Percentiles rank a stretch among this genome's conserved stretches.
Conservation (phyloP, 495 filamentous ascomycete species). For the Daldinia bambusicola region DNA sequence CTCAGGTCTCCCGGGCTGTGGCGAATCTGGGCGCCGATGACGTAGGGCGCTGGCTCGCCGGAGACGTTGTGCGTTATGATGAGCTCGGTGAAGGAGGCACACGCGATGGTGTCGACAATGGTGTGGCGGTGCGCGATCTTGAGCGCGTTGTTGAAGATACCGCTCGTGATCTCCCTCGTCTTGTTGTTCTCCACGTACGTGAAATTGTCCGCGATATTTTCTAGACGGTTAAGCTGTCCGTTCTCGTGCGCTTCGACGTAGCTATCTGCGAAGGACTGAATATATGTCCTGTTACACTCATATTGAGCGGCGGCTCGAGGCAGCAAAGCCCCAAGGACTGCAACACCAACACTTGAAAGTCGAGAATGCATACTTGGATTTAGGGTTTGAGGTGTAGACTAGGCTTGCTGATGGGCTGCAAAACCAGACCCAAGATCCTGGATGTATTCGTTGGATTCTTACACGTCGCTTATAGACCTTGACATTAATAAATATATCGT, state of each 20-base stretch:
- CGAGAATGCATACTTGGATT: conserved; percentile 25
- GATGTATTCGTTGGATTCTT: background rate
- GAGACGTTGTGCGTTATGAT: conserved; percentile 47
- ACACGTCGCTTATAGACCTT: background rate
- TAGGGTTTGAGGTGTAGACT: background rate
- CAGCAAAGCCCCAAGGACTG: conserved; percentile 28
- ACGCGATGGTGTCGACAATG: conserved; percentile 43
- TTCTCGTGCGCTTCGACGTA: conserved; percentile 43
- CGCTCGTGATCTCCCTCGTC: conserved; percentile 42
- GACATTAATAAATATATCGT: conserved; percentile 18
- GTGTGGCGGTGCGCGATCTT: conserved; percentile 35
- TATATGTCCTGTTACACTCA: conserved; percentile 39
- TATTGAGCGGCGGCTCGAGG: conserved; percentile 33
- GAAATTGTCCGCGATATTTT: conserved; percentile 46
- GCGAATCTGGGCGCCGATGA: conserved; percentile 57
- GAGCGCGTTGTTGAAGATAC: conserved; percentile 36
- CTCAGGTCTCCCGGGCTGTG: conserved; percentile 45
- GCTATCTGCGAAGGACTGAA: conserved; percentile 34
- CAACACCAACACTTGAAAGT: conserved; percentile 18
- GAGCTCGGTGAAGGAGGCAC: conserved; percentile 54
- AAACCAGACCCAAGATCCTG: background rate
- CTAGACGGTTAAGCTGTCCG: conserved; percentile 33
- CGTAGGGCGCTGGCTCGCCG: conserved; percentile 48
- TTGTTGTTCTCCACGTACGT: conserved; percentile 48
- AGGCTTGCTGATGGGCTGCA: background rate